phyloP scores from a whole-genome alignment of 495 filamentous ascomycete species.

The Aspergillus funiculosus region DNA sequence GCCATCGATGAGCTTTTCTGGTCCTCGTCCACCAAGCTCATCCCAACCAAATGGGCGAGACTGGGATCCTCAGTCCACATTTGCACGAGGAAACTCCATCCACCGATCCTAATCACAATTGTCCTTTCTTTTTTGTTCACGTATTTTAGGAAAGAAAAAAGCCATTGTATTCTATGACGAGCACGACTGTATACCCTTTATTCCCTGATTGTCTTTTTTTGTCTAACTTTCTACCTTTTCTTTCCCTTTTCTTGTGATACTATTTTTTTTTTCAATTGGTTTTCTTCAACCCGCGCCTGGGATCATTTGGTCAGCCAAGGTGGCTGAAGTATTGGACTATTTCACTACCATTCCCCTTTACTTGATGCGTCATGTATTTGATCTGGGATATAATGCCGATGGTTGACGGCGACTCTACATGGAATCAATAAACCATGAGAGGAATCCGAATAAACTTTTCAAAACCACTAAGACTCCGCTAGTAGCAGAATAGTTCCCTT shows the following conservation, averaged over 20 bases:
- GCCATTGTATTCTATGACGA: slow-evolving; percentile 14
- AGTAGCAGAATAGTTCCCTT: no score
- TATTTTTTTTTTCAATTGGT: neutral
- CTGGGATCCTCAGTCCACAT: slow-evolving; percentile 39
- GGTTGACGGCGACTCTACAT: no score
- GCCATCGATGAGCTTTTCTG: slow-evolving; percentile 56
- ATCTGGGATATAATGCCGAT: no score
- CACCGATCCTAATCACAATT: slow-evolving; percentile 5
- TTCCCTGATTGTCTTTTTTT: neutral
- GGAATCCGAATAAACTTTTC: no score
- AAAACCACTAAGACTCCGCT: no score
- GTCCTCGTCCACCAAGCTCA: slow-evolving; percentile 47
- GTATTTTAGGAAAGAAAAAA: slow-evolving; percentile 10
- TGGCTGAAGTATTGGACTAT: no score
- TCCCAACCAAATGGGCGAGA: slow-evolving; percentile 21
- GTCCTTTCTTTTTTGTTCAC: neutral
- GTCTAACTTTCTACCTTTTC: neutral
- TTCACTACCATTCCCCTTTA: no score
- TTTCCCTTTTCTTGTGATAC: neutral
- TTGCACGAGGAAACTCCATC: slow-evolving; percentile 25
- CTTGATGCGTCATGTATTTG: no score
- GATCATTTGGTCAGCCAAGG: no score
- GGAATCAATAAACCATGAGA: no score
- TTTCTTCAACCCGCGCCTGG: neutral
- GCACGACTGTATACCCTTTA: slow-evolving; percentile 10